Evolutionary conservation across 352 stramenopile genomes (phyloP).

Genomic region (Hyaloperonospora brassicae): DNA sequence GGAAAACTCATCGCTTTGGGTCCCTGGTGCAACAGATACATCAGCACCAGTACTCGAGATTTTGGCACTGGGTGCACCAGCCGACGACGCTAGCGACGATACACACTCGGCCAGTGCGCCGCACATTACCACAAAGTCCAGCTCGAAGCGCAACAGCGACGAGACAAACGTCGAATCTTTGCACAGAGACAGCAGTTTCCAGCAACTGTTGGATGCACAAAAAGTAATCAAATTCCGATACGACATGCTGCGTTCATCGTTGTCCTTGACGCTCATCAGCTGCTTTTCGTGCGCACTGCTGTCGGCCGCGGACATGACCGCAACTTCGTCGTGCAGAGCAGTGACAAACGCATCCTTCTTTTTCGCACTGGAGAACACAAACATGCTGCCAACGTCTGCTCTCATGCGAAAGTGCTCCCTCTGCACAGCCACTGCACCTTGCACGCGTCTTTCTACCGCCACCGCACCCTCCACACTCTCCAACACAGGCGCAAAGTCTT

Average conservation of each 20-base stretch:
- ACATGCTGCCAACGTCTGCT: constrained; percentile 43
- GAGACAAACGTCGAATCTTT: constrained; percentile 11
- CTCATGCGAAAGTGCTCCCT: constrained; percentile 39
- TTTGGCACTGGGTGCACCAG: constrained; percentile 6
- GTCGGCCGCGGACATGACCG: neutral
- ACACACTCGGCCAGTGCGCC: constrained; percentile 40
- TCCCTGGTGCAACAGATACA: constrained; percentile 5
- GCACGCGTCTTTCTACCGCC: constrained; percentile 19
- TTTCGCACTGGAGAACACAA: constrained; percentile 30
- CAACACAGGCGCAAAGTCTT: constrained; percentile 6
- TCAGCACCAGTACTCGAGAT: constrained; percentile 4
- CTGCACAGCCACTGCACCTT: constrained; percentile 25
- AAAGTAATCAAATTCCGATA: constrained; percentile 49
- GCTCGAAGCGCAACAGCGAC: constrained; percentile 19
- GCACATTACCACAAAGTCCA: constrained; percentile 46
- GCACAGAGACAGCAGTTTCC: constrained; percentile 44
- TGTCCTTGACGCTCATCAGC: constrained; percentile 1
- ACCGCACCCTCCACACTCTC: constrained; percentile 18
- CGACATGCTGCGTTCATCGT: neutral
- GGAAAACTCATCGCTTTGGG: constrained; percentile 31
- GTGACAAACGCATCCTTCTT: constrained; percentile 31
- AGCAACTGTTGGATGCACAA: constrained; percentile 45
- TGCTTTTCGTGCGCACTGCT: constrained; percentile 5
- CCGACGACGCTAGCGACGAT: constrained; percentile 27
- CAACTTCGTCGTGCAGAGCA: constrained; percentile 27